phyloP scores from a whole-genome alignment of 345 rosid genomes.

The Corchorus olitorius region DNA sequence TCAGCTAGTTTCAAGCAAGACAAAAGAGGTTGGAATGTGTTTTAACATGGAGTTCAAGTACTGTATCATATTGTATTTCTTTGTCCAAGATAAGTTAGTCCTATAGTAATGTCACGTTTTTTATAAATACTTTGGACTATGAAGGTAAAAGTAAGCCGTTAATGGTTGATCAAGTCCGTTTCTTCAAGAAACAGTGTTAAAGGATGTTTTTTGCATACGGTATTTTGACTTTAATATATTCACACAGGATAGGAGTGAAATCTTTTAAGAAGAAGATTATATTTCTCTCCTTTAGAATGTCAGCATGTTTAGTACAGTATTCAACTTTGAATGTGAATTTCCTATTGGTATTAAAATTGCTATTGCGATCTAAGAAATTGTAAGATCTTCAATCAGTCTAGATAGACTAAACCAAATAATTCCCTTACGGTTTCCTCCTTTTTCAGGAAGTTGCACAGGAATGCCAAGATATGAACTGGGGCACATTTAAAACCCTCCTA shows the following conservation, averaged over 20 bases:
- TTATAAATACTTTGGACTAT: slow-evolving; percentile 1
- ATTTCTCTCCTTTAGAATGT: neutral
- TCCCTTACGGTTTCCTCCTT: slow-evolving; percentile 16
- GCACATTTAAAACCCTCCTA: slow-evolving; percentile 68
- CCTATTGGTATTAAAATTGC: neutral
- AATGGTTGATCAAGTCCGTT: neutral
- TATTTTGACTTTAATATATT: neutral
- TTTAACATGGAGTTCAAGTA: neutral
- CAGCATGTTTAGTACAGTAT: neutral
- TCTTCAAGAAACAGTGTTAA: slow-evolving; percentile 5
- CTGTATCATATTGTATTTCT: neutral
- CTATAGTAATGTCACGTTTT: neutral
- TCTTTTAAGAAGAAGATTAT: neutral
- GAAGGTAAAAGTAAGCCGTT: neutral
- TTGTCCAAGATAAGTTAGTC: neutral
- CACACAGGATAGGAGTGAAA: neutral
- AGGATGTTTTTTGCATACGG: neutral
- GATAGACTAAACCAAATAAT: slow-evolving; percentile 6
- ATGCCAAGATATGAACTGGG: slow-evolving; percentile 85
- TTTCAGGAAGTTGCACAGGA: slow-evolving; percentile 76
- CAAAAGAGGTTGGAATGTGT: slow-evolving; percentile 61
- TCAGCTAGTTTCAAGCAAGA: slow-evolving; percentile 80
- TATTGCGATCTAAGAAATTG: neutral
- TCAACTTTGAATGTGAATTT: neutral
- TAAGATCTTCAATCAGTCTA: neutral